These are phyloP conservation scores for Pterocarpus santalinus DNA, from an alignment of 306 rosid species.

Conservation along the genomic window DNA sequence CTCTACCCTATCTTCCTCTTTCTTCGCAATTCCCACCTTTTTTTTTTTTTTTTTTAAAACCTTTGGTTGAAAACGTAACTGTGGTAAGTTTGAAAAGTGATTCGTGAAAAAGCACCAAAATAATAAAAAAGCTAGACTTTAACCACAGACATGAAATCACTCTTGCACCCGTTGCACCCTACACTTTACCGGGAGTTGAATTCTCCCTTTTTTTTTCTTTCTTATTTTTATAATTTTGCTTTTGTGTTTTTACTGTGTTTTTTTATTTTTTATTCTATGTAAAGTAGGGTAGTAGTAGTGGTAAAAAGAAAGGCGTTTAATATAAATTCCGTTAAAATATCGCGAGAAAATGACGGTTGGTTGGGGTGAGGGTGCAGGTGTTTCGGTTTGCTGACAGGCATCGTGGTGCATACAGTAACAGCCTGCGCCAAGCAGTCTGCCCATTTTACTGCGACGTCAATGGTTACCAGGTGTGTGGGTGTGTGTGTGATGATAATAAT, in stretches of 20 bases:
- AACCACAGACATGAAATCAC: slow-evolving; percentile 36
- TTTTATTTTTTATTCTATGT: too few species aligned
- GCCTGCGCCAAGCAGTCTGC: slow-evolving; percentile 81
- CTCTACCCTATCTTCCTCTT: background rate
- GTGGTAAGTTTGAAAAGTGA: slow-evolving; percentile 39
- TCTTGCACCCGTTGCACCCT: slow-evolving; percentile 33
- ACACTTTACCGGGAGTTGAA: slow-evolving; percentile 51
- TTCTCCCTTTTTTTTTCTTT: background rate
- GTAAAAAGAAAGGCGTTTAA: slow-evolving; percentile 15
- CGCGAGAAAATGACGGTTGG: slow-evolving; percentile 64
- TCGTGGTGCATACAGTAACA: slow-evolving; percentile 95
- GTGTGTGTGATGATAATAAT: background rate
- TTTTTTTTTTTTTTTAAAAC: background rate
- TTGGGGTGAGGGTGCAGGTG: slow-evolving; percentile 63
- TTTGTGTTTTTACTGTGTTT: background rate
- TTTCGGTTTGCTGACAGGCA: slow-evolving; percentile 92
- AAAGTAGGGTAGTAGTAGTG: background rate
- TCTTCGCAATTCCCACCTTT: background rate
- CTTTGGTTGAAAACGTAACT: slow-evolving; percentile 9
- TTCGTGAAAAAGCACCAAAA: background rate
- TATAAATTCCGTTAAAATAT: slow-evolving; percentile 50
- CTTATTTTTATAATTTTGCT: background rate
- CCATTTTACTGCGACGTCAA: slow-evolving; percentile 93
- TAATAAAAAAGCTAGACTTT: background rate
- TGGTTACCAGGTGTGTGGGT: slow-evolving; percentile 81